Percentiles rank a stretch among this genome's conserved stretches.
These are phyloP conservation scores for Aspergillus nidulans DNA, from an alignment of 495 filamentous ascomycete genomes.

Conservation along the genomic window DNA sequence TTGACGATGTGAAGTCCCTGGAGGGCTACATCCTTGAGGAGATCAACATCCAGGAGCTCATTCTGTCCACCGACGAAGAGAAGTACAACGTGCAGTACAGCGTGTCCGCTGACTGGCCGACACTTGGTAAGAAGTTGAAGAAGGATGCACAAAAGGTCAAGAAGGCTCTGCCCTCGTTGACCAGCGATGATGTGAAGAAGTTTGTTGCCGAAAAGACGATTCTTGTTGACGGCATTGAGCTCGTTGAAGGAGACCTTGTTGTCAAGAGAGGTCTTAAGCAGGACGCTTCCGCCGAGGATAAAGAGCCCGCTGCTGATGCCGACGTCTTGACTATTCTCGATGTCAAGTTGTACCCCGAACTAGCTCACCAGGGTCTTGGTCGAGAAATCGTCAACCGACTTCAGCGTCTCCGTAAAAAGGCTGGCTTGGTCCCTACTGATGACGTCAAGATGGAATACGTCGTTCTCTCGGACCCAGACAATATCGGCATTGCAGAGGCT, in stretches of 20 bases:
- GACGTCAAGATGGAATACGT: constrained; percentile 83
- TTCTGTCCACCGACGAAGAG: constrained; percentile 80
- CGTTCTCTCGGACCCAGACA: constrained; percentile 70
- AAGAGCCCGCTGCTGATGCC: constrained; percentile 81
- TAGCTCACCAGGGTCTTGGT: constrained; percentile 70
- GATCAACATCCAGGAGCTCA: constrained; percentile 81
- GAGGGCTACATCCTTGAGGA: constrained; percentile 84
- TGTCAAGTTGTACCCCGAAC: constrained; percentile 63
- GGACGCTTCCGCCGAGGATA: constrained; percentile 58
- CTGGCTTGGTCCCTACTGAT: constrained; percentile 73
- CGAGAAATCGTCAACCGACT: constrained; percentile 81
- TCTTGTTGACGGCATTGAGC: constrained; percentile 74
- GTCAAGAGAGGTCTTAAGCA: constrained; percentile 75
- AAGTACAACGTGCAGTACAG: constrained; percentile 90
- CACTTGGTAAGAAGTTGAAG: constrained; percentile 92
- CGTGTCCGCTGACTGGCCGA: constrained; percentile 85
- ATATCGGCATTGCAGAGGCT: constrained; percentile 65
- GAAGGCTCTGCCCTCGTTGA: constrained; percentile 78
- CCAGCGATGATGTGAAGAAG: constrained; percentile 68
- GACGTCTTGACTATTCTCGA: constrained; percentile 84
- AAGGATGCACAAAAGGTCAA: constrained; percentile 88
- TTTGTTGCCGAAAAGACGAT: constrained; percentile 70
- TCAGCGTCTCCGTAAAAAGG: constrained; percentile 77
- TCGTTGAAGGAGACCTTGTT: constrained; percentile 76
- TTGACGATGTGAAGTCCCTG: constrained; percentile 81